phyloP scores from a whole-genome alignment of 768 basidiomycete genomes.

The Mycena albidolilacea region DNA sequence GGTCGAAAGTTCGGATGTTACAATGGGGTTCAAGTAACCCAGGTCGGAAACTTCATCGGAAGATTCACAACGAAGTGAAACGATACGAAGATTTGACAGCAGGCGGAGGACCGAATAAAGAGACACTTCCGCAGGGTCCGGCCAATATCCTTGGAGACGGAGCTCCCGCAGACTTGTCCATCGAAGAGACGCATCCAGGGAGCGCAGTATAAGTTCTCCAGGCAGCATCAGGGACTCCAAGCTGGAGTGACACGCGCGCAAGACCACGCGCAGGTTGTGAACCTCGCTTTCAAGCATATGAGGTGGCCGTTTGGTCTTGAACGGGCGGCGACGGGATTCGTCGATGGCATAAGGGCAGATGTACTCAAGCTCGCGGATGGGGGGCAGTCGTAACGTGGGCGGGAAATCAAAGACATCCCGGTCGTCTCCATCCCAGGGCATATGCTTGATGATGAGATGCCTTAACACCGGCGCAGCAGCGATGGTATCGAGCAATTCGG shows the following conservation, averaged over 20 bases:
- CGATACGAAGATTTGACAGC: background rate
- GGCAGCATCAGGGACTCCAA: conserved; percentile 16
- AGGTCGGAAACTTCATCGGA: no score
- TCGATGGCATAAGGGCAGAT: background rate
- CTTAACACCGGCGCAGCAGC: background rate
- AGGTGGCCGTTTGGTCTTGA: background rate
- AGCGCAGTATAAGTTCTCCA: background rate
- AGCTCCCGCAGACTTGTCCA: conserved; percentile 20
- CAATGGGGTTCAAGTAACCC: background rate
- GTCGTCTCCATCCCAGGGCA: background rate
- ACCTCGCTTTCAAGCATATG: background rate
- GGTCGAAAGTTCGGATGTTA: no score
- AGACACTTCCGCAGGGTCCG: background rate
- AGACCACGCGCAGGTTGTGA: background rate
- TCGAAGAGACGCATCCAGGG: background rate
- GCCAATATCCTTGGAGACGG: conserved; percentile 9
- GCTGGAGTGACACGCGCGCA: background rate
- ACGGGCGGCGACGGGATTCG: background rate
- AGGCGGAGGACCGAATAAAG: background rate
- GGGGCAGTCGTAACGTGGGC: background rate
- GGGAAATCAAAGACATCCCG: background rate
- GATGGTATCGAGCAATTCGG: background rate
- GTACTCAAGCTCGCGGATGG: background rate
- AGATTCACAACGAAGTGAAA: conserved; percentile 2
- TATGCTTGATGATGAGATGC: background rate